Base-by-base conservation (phyloP, 257 asterid genomes). In the Ehretia macrophylla region DNA sequence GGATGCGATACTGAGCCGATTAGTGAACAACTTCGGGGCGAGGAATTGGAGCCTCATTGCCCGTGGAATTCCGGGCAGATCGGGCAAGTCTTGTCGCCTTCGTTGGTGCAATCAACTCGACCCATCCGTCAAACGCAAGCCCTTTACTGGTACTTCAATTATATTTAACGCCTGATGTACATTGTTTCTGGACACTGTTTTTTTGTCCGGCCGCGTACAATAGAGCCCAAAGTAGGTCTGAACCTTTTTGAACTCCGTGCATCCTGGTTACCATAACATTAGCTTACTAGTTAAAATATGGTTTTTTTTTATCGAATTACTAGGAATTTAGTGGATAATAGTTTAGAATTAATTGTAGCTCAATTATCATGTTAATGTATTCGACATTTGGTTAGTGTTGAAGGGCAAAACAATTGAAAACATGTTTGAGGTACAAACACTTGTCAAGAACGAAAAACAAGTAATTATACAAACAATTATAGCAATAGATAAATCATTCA, bases 21-120 rank as follows among this genome's bases (percentile, higher is more conserved):
- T 88, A 6, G 96, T 91, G 27, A 64, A 74, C 52, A 79, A 77
- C 32, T 75, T 85, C 55, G 96, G 98, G 17, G 85, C 98, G 11
- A 80, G 86, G 63, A 87, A 90, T 76, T 90, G 98, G 98, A 87
- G 87, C 65, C 70, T 90, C 40, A 79, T 90, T 21, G 95, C 98
- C 14, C 85, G 90, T 10, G 95, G 95, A 55, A 85, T 90, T 71
- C 85, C 95, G 14, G 95, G 98, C 22, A 77, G 96, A 77, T 80
- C 94, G 56, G 97, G 97, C 4, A 90, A 90, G 59, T 90, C 97
- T 18, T 90, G 98, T 72, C 91, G 96, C 56, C 87, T 90, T 14
- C 84, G 98, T 1, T 90, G 96, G 98, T 90, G 96, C 66, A 90
- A 90, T 77, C 97, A 90, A 81, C 96, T 90, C 50, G 91, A 90